phyloP scores from a whole-genome alignment of 495 filamentous ascomycete species.

The Thozetella sp. region DNA sequence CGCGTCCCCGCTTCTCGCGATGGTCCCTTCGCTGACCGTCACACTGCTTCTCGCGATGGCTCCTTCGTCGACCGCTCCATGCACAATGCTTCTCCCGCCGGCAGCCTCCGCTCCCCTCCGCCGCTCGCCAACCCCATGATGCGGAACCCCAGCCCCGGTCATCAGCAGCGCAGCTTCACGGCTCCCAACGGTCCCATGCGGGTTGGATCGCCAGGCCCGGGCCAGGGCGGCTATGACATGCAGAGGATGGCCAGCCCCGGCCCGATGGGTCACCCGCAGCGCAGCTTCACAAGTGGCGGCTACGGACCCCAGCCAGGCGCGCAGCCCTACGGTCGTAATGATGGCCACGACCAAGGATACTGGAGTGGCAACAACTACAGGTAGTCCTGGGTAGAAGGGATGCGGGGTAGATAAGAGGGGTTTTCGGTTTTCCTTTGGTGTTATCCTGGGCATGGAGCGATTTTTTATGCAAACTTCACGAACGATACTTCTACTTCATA shows the following conservation, averaged over 20 bases:
- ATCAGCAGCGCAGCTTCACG: slow-evolving; percentile 28
- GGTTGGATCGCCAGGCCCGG: slow-evolving; percentile 24
- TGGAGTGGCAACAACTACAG: slow-evolving; percentile 12
- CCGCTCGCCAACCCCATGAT: slow-evolving; percentile 11
- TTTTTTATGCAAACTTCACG: no score
- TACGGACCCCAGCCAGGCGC: slow-evolving; percentile 10
- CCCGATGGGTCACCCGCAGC: slow-evolving; percentile 24
- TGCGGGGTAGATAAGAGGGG: neutral
- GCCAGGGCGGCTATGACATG: slow-evolving; percentile 16
- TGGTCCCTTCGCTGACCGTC: no score
- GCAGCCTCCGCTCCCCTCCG: slow-evolving; percentile 5
- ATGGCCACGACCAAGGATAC: neutral
- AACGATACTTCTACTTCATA: neutral
- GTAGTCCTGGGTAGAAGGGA: neutral
- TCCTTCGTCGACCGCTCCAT: neutral
- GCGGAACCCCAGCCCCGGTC: slow-evolving; percentile 22
- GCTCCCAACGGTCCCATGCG: slow-evolving; percentile 23
- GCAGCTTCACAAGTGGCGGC: slow-evolving; percentile 23
- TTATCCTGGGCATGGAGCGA: neutral
- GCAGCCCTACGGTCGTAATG: slow-evolving; percentile 5
- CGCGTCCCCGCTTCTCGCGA: no score
- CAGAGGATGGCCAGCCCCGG: slow-evolving; percentile 21
- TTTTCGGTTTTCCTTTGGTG: neutral
- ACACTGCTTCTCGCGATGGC: no score
- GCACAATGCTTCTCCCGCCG: neutral